phyloP scores from a whole-genome alignment of 2,329 filamentous ascomycete species.

The Coniochaeta sp. region DNA sequence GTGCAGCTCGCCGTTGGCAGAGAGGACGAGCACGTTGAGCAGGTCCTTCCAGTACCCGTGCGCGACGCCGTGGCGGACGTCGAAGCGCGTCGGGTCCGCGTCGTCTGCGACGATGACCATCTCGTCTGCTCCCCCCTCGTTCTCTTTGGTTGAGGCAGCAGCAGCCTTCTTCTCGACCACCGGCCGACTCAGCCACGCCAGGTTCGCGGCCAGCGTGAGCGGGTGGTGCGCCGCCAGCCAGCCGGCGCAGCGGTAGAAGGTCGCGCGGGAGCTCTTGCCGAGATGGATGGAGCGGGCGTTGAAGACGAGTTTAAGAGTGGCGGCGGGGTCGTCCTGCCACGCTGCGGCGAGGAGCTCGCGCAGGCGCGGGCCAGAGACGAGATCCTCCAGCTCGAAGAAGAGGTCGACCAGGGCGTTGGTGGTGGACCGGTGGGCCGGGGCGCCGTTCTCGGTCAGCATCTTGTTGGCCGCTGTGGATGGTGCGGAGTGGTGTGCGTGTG shows the following conservation, averaged over 20 bases:
- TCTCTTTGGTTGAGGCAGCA: conserved; percentile 24
- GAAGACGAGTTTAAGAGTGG: conserved; percentile 53
- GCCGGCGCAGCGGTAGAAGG: conserved; percentile 45
- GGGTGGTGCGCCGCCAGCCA: conserved; percentile 51
- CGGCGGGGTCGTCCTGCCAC: conserved; percentile 39
- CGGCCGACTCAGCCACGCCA: conserved; percentile 47
- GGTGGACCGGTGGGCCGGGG: conserved; percentile 40
- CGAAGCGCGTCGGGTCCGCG: conserved; percentile 25
- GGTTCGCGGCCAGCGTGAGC: conserved; percentile 42
- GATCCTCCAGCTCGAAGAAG: conserved; percentile 42
- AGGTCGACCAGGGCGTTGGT: conserved; percentile 41
- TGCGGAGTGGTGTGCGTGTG: not conserved
- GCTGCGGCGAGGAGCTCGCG: conserved; percentile 34
- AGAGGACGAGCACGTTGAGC: conserved; percentile 47
- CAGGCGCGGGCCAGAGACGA: conserved; percentile 27
- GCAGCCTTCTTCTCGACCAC: conserved; percentile 45
- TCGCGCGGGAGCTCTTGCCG: conserved; percentile 43
- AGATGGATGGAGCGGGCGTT: conserved; percentile 54
- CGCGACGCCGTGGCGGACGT: conserved; percentile 39
- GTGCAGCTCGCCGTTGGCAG: conserved; percentile 38
- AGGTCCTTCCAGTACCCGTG: conserved; percentile 59
- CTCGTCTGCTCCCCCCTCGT: conserved; percentile 21
- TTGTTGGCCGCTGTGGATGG: conserved; percentile 33
- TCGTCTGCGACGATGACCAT: conserved; percentile 29
- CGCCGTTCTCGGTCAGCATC: conserved; percentile 45